phyloP scores from a whole-genome alignment of 805 yeast genomes.

The Ogataea chonburiensis region DNA sequence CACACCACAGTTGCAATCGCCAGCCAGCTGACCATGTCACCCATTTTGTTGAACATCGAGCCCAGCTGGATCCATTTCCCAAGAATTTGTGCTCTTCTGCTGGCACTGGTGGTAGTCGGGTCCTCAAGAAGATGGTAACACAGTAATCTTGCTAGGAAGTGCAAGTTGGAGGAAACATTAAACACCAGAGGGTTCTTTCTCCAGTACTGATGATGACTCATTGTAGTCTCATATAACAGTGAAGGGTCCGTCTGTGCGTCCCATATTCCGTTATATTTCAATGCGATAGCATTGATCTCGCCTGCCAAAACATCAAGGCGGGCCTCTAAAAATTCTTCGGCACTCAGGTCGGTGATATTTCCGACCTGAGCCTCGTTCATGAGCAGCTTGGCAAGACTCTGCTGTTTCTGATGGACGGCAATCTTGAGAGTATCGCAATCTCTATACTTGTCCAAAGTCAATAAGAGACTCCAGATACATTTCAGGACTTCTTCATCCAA shows the following conservation, averaged over 20 bases:
- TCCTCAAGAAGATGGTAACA: constrained; percentile 67
- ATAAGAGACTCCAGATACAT: constrained; percentile 52
- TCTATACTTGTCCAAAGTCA: constrained; percentile 48
- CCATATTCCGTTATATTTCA: constrained; percentile 67
- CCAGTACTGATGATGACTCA: constrained; percentile 43
- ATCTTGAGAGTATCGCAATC: constrained; percentile 53
- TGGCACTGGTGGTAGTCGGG: constrained; percentile 29
- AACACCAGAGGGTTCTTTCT: constrained; percentile 74
- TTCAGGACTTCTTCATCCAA: constrained; percentile 62
- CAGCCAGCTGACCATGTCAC: constrained; percentile 94
- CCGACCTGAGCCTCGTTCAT: constrained; percentile 27
- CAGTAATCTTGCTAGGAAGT: constrained; percentile 72
- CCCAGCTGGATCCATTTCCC: constrained; percentile 88
- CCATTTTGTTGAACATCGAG: constrained; percentile 67
- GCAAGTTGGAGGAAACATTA: constrained; percentile 63
- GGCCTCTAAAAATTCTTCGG: constrained; percentile 51
- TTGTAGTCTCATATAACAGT: constrained; percentile 57
- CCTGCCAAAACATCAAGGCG: constrained; percentile 55
- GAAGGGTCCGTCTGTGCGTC: constrained; percentile 79
- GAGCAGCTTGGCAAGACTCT: constrained; percentile 39
- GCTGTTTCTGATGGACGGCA: constrained; percentile 51
- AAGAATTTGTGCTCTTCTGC: constrained; percentile 62
- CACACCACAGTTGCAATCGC: constrained; percentile 83
- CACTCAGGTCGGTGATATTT: constrained; percentile 12
- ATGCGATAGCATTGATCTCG: constrained; percentile 66